Conservation (phyloP, 345 rosid genomes). For the Eucalyptus curtisii region DNA sequence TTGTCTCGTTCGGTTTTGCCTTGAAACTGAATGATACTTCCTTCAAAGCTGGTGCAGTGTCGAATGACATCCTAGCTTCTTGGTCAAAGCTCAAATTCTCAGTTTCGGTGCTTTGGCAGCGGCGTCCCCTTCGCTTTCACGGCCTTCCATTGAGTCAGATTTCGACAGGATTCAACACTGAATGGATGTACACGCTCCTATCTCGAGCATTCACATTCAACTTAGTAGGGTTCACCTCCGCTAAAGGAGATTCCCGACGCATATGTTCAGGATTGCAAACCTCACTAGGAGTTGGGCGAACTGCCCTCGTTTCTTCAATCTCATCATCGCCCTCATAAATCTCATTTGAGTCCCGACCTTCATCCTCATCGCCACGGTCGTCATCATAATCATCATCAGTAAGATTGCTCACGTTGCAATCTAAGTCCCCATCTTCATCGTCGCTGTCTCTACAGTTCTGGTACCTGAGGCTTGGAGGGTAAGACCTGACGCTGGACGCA, state of each 20-base stretch:
- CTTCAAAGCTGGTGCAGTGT: slow-evolving; percentile 13
- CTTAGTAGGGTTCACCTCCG: slow-evolving; percentile 8
- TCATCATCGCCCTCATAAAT: slow-evolving; percentile 12
- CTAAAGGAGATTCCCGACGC: neutral
- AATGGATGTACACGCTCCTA: slow-evolving; percentile 38
- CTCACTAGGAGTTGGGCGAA: neutral
- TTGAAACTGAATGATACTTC: slow-evolving; percentile 31
- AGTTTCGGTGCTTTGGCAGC: slow-evolving; percentile 41
- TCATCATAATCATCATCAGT: slow-evolving; percentile 18
- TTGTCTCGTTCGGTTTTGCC: slow-evolving; percentile 15
- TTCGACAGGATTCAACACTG: slow-evolving; percentile 86
- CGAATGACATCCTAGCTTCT: slow-evolving; percentile 15
- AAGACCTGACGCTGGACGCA: slow-evolving; percentile 36
- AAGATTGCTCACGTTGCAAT: slow-evolving; percentile 20
- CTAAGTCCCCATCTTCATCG: slow-evolving; percentile 39
- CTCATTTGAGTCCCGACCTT: slow-evolving; percentile 6
- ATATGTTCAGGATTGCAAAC: neutral
- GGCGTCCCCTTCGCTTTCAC: slow-evolving; percentile 42
- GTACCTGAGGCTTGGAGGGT: slow-evolving; percentile 57
- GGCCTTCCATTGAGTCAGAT: slow-evolving; percentile 88
- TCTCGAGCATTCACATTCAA: slow-evolving; percentile 22
- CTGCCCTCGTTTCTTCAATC: neutral
- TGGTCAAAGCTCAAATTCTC: slow-evolving; percentile 42
- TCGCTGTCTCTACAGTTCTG: slow-evolving; percentile 64
- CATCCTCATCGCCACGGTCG: neutral